phyloP scores from a whole-genome alignment of 2,329 filamentous ascomycete species.

The Pseudofabraea citricarpa region DNA sequence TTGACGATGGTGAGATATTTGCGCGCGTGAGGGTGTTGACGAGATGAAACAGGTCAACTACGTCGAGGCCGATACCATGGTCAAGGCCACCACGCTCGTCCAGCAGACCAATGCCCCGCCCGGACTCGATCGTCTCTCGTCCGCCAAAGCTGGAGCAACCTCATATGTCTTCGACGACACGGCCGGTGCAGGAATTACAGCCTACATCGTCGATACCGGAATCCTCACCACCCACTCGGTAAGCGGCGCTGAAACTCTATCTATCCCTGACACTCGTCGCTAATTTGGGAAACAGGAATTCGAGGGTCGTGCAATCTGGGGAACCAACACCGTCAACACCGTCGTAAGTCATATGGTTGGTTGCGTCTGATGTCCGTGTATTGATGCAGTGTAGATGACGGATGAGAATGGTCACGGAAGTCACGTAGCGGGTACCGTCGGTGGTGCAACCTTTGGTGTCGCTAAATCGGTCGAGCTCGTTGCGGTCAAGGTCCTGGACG shows the following conservation, averaged over 20 bases:
- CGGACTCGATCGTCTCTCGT: constrained; percentile 6
- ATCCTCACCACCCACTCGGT: constrained; percentile 10
- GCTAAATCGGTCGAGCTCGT: constrained; percentile 31
- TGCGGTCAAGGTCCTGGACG: constrained; percentile 33
- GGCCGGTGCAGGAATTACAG: constrained; percentile 27
- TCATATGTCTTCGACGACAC: constrained; percentile 7
- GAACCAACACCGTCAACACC: constrained; percentile 17
- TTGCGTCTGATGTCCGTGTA: background rate
- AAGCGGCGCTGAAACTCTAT: background rate
- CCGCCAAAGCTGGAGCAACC: background rate
- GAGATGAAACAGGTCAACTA: constrained; percentile 49
- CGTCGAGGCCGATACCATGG: constrained; percentile 47
- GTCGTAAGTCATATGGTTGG: background rate
- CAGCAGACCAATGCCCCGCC: constrained; percentile 47
- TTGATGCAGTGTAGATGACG: constrained; percentile 5
- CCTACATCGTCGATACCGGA: constrained; percentile 34
- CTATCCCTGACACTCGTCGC: background rate
- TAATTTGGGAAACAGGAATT: constrained; percentile 21
- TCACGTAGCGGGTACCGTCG: constrained; percentile 36
- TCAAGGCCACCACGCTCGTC: constrained; percentile 39
- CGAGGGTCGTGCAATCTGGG: constrained; percentile 20
- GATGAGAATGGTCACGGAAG: constrained; percentile 32
- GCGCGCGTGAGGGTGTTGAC: too few relatives aligned
- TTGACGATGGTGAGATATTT: too few relatives aligned
- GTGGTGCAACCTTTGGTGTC: constrained; percentile 32